Conservation (phyloP, 805 yeast genomes). For the Ogataea kodamae region DNA sequence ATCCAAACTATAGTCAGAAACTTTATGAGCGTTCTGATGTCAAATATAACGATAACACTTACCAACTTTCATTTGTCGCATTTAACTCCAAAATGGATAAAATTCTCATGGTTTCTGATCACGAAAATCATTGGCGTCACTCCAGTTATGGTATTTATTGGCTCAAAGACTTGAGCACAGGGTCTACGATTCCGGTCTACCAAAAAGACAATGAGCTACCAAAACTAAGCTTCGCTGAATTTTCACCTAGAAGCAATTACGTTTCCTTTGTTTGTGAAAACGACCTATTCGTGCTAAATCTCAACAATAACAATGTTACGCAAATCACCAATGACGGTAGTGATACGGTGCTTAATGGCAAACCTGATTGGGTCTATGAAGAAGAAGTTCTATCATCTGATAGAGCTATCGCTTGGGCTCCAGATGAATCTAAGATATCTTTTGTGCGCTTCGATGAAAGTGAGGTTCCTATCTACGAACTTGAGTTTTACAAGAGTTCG, state of each 20-base stretch:
- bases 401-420: slow-evolving; percentile 69
- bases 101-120: slow-evolving; percentile 56
- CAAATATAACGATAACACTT: slow-evolving; percentile 37
- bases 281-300: slow-evolving; percentile 48
- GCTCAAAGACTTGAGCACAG: slow-evolving; percentile 48
- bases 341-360: slow-evolving; percentile 55
- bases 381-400: slow-evolving; percentile 68
- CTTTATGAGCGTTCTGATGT: slow-evolving; percentile 37
- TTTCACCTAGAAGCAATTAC: slow-evolving; percentile 58
- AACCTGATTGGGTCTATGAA: slow-evolving; percentile 82
- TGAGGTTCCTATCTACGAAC: slow-evolving; percentile 46
- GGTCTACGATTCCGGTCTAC: slow-evolving; percentile 22
- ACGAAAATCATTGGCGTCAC: slow-evolving; percentile 58
- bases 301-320: slow-evolving; percentile 22
- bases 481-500: slow-evolving; percentile 47
- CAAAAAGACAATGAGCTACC: slow-evolving; percentile 28
- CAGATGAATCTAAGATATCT: slow-evolving; percentile 53
- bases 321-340: slow-evolving; percentile 53
- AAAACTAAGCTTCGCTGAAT: slow-evolving; percentile 49
- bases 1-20: slow-evolving; percentile 28
- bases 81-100: slow-evolving; percentile 44
- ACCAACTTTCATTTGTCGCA: slow-evolving; percentile 39
- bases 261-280: slow-evolving; percentile 55
- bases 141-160: slow-evolving; percentile 62
- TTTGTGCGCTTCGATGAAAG: slow-evolving; percentile 60